Percentiles rank a stretch among this genome's conserved stretches.
These are phyloP conservation scores for Alternaria rosae DNA, from an alignment of 2,329 filamentous ascomycete species.

Conservation along the genomic window DNA sequence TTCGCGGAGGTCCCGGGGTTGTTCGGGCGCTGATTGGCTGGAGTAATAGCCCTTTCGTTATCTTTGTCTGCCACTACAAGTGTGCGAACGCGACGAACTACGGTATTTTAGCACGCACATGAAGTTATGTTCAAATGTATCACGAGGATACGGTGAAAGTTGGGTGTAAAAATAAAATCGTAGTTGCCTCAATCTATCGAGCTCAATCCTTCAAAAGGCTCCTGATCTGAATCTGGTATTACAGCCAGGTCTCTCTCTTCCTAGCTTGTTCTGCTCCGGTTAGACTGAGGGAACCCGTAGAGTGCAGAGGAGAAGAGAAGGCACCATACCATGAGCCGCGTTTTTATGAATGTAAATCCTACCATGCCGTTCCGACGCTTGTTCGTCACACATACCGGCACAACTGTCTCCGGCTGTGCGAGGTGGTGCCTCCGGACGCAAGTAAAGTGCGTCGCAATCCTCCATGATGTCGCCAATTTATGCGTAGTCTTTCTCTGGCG, in stretches of 20 bases:
- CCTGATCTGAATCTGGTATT: no score
- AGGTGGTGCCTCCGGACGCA: neutral
- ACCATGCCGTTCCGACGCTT: neutral
- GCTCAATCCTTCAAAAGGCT: no score
- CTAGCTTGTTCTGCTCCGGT: constrained; percentile 10
- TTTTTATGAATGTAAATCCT: neutral
- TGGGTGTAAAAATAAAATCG: neutral
- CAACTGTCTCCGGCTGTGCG: neutral
- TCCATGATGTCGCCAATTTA: no score
- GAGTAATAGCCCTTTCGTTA: no score
- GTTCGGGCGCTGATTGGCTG: constrained; percentile 35
- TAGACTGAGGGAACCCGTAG: constrained; percentile 2
- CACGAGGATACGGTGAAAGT: neutral
- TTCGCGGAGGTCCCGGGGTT: constrained; percentile 18
- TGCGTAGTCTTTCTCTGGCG: no score
- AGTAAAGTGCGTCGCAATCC: neutral
- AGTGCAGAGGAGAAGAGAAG: neutral
- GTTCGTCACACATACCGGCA: neutral
- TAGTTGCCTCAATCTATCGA: neutral
- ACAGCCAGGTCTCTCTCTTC: neutral
- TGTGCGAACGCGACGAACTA: neutral
- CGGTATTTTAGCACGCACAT: neutral
- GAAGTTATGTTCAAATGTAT: neutral
- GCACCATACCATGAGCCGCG: constrained; percentile 13
- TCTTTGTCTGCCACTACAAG: no score